Conservation (phyloP, 306 rosid genomes). For the Phaseolus lunatus region DNA sequence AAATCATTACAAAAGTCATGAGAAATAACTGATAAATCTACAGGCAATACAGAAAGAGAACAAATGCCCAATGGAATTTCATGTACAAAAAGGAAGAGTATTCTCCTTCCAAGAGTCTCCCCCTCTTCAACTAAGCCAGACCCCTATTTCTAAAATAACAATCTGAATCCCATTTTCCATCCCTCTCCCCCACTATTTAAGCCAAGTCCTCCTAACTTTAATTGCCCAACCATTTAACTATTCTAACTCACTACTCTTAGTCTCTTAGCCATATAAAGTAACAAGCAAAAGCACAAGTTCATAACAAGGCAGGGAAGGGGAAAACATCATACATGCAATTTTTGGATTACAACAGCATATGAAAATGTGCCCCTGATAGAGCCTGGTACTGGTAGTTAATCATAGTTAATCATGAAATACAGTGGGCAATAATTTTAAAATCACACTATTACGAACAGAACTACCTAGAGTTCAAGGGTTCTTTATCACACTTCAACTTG, state of each 20-base stretch:
- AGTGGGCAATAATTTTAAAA: background rate
- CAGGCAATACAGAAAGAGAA: background rate
- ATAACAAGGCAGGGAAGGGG: background rate
- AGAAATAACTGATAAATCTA: conserved; percentile 26
- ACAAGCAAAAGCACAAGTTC: conserved; percentile 13
- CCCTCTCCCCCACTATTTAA: conserved; percentile 2
- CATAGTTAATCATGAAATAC: background rate
- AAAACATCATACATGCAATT: background rate
- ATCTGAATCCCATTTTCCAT: background rate
- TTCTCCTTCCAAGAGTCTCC: conserved; percentile 7
- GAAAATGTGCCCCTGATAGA: background rate
- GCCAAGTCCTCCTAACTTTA: background rate
- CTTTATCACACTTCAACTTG: conserved; percentile 96
- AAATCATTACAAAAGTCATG: background rate
- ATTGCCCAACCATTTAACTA: conserved; percentile 1
- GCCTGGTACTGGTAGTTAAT: background rate
- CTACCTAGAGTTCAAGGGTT: conserved; percentile 80
- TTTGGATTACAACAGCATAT: background rate
- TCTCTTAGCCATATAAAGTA: background rate
- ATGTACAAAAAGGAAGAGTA: background rate
- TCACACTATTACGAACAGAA: conserved; percentile 35
- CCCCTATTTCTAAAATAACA: background rate
- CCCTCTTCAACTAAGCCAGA: background rate
- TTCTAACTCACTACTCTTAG: background rate
- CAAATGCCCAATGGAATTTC: background rate